These are phyloP conservation scores for Jatropha multifida DNA, from an alignment of 441 rosid genomes.

Conservation along the genomic window DNA sequence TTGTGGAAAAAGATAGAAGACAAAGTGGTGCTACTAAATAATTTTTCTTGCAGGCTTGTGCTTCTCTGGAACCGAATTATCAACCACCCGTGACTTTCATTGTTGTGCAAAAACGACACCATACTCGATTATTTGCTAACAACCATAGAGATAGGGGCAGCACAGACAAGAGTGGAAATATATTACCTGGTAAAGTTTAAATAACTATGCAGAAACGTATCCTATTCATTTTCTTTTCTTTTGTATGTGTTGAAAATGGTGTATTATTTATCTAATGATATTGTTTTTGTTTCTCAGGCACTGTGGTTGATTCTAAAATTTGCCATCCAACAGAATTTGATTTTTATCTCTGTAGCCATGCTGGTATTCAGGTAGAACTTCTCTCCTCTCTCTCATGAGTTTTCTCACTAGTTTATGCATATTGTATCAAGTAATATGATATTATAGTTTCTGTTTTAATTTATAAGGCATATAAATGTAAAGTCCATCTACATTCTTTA, in stretches of 20 bases:
- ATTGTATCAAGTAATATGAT: neutral
- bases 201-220: neutral
- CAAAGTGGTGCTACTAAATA: neutral
- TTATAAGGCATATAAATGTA: neutral
- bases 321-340: constrained; percentile 97
- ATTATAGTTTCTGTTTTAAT: neutral
- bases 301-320: constrained; percentile 89
- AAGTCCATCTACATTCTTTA: neutral
- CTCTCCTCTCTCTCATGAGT: neutral
- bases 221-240: neutral
- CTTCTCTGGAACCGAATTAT: constrained; percentile 93
- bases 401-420: neutral
- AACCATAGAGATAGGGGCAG: constrained; percentile 91
- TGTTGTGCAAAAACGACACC: constrained; percentile 93
- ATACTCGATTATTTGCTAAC: constrained; percentile 87
- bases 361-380: constrained; percentile 82
- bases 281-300: constrained; percentile 50
- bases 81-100: constrained; percentile 97
- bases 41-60: constrained; percentile 67
- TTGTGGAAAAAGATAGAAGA: neutral
- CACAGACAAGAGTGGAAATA: constrained; percentile 85
- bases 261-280: neutral
- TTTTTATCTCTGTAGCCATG: constrained; percentile 96
- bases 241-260: neutral
- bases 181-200: constrained; percentile 66